Base-by-base conservation (phyloP, 148 eudicot genomes). In the Amaranthus palmeri region DNA sequence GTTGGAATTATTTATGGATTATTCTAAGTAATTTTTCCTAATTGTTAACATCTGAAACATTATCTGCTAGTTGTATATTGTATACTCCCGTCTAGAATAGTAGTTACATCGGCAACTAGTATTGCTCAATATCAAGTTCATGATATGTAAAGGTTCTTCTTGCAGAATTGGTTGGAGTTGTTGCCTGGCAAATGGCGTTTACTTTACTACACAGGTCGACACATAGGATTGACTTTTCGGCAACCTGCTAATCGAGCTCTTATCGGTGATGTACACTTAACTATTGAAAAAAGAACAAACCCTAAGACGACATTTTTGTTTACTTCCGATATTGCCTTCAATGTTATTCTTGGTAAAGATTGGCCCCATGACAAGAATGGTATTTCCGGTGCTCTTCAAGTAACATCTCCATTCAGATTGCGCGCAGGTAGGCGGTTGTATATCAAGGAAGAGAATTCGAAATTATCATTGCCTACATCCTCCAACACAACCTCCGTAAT, bases 111-210 rank as follows among this genome's bases (percentile, higher is more conserved):
- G 36, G 36, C 36, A 25, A 25, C 2, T 25, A 25, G 36, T 25
- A 25, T 25, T 25, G 36, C 36, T 25, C 36, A 25, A 25, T 25
- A 25, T 25, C 36, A 25, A 25, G 36, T 25, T 25, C 36, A 25
- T 25, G 36, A 25, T 25, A 25, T 0, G 36, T 25, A 25, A 25
- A 25, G 36, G 36, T 25, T 25, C 98, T 67, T 78, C 88, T 15
- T 79, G 86, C 92, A 91, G 97, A 83, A 88, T 64, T 95, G 99
- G 97, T 67, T 75, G 50, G 83, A 76, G 55, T 64, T 88, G 77
- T 78, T 95, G 50, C 99, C 93, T 2, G 99, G 97, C 56, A 91
- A 82, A 83, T 95, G 99, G 99, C 97, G 99, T 56, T 81, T 95
- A 3, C 76, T 95, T 51, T 89, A 88, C 74, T 79, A 85, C 75